Evolutionary conservation across 2,329 filamentous ascomycete genomes (phyloP).

Genomic region (Chaetothyriales sp.): DNA sequence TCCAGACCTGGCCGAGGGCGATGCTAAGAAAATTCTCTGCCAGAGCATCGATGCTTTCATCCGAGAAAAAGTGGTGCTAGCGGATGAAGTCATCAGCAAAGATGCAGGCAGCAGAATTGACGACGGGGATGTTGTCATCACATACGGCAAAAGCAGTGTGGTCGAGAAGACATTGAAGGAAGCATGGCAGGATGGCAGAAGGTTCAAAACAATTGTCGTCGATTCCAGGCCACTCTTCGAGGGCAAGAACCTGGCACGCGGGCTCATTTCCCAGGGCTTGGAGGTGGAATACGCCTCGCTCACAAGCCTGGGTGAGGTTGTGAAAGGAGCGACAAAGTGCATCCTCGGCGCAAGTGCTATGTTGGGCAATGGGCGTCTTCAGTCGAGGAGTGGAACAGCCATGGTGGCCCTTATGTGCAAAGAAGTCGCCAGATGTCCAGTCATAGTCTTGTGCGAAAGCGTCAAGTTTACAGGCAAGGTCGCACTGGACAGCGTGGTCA

Average conservation of each 20-base stretch:
- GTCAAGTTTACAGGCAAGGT: slow-evolving; percentile 90
- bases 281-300: slow-evolving; percentile 70
- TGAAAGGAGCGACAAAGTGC: slow-evolving; percentile 50
- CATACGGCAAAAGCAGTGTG: slow-evolving; percentile 71
- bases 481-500: slow-evolving; percentile 78
- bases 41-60: slow-evolving; percentile 80
- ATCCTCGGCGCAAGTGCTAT: slow-evolving; percentile 84
- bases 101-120: slow-evolving; percentile 61
- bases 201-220: slow-evolving; percentile 70
- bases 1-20: slow-evolving; percentile 63
- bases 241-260: slow-evolving; percentile 55
- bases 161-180: slow-evolving; percentile 68
- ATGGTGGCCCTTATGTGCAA: slow-evolving; percentile 72
- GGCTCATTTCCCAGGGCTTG: slow-evolving; percentile 53
- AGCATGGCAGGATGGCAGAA: slow-evolving; percentile 54
- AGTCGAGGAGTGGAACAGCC: slow-evolving; percentile 74
- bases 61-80: slow-evolving; percentile 72
- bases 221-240: slow-evolving; percentile 61
- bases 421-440: slow-evolving; percentile 51
- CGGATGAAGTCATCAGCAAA: slow-evolving; percentile 69
- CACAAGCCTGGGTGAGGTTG: slow-evolving; percentile 54
- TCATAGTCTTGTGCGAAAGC: slow-evolving; percentile 82
- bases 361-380: slow-evolving; percentile 86
- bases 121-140: slow-evolving; percentile 68
- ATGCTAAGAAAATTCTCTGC: slow-evolving; percentile 65